Conservation (phyloP, 2,329 filamentous ascomycete genomes). For the Cephalotrichum gorgonifer region DNA sequence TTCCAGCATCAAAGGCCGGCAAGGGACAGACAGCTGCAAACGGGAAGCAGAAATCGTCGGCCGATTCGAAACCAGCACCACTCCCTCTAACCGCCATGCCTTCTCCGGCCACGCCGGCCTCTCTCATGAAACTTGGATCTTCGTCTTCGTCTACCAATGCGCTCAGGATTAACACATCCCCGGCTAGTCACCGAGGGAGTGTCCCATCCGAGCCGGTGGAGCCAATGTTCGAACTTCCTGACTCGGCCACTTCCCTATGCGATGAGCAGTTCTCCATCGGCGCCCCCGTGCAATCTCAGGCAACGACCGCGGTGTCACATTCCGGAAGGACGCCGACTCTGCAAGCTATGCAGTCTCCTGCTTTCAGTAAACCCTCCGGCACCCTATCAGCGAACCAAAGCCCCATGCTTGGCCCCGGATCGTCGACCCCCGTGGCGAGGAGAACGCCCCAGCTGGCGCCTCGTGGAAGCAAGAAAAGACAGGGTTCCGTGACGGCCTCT, state of each 20-base stretch:
- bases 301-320: conserved; percentile 23
- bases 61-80: neutral
- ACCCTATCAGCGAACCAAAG: conserved; percentile 52
- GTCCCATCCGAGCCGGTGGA: conserved; percentile 3
- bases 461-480: conserved; percentile 56
- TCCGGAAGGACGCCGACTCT: conserved; percentile 40
- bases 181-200: neutral
- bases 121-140: conserved; percentile 66
- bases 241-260: conserved; percentile 43
- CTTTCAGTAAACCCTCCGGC: conserved; percentile 27
- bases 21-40: neutral
- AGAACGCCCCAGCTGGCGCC: conserved; percentile 47
- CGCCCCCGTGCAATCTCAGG: conserved; percentile 31
- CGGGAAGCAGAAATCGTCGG: neutral
- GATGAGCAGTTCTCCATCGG: conserved; percentile 33
- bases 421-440: conserved; percentile 29
- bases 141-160: conserved; percentile 20
- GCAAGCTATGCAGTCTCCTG: conserved; percentile 37
- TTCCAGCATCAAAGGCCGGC: conserved; percentile 51
- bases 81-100: conserved; percentile 9
- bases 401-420: conserved; percentile 48
- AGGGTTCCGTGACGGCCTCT: conserved; percentile 66
- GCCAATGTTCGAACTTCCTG: conserved; percentile 53
- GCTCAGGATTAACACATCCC: neutral
- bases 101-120: conserved; percentile 70